A percentile compares a stretch with the other conserved stretches of the same genome.
These are phyloP conservation scores for Pyrenophora seminiperda DNA, from an alignment of 2,329 filamentous ascomycete species.

Conservation along the genomic window DNA sequence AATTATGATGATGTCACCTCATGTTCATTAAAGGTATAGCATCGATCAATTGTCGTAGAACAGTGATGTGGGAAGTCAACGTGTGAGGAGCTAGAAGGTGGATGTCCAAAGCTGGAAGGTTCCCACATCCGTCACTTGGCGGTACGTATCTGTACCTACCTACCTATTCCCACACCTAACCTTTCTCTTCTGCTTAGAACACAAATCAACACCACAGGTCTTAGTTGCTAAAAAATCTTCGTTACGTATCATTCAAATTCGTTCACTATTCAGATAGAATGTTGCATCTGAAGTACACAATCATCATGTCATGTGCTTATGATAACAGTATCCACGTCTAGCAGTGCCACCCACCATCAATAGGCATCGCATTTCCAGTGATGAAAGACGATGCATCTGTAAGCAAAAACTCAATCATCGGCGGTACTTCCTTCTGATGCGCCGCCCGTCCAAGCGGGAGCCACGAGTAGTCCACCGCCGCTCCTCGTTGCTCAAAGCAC, in stretches of 20 bases:
- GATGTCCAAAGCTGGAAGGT: too few relatives aligned
- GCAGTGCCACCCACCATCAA: conserved; percentile 55
- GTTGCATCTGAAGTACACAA: too few relatives aligned
- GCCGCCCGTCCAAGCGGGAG: conserved; percentile 34
- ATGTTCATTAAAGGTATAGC: too few relatives aligned
- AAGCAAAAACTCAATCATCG: conserved; percentile 56
- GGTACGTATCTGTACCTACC: not conserved
- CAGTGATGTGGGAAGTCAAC: too few relatives aligned
- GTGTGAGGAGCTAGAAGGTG: too few relatives aligned
- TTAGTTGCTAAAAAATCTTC: too few relatives aligned
- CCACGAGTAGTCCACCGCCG: conserved; percentile 26
- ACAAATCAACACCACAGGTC: not conserved
- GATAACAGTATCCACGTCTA: conserved; percentile 14
- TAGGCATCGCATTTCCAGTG: conserved; percentile 53
- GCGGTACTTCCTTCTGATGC: conserved; percentile 47
- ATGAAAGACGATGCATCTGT: conserved; percentile 54
- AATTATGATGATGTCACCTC: too few relatives aligned
- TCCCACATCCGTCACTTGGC: not conserved
- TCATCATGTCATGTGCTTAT: not conserved
- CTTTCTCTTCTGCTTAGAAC: not conserved
- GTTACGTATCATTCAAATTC: too few relatives aligned
- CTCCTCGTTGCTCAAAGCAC: conserved; percentile 24
- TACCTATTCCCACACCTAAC: not conserved
- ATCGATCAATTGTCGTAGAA: too few relatives aligned
- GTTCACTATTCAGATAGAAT: too few relatives aligned